Base-by-base conservation (phyloP, 768 basidiomycete genomes). In the Candolleomyces aberdarensis region DNA sequence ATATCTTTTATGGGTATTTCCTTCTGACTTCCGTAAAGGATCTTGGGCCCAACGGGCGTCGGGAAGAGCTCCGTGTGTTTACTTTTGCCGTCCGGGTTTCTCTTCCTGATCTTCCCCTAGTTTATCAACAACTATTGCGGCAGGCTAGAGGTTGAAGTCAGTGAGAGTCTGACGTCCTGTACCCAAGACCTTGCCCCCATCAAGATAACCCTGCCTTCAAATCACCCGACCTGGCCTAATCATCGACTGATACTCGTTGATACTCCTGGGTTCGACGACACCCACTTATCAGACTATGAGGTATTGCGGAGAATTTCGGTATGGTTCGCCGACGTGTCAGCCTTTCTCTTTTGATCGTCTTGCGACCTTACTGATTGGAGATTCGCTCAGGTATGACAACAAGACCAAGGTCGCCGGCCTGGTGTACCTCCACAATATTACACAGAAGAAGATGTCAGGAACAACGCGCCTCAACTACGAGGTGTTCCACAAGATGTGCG, bases 341-440 rank as follows among this genome's bases (percentile, higher is more conserved):
- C 32, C 10, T 17, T 6, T 31, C 17, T 9, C 20, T 48, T 39
- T 26, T 31, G 36, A 11, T 36, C 6, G 36, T 5, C 6, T 7
- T 36, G 11, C 36, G 1, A 36, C 36, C 36, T 36, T 36, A 11
- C 36, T 36, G 11, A 36, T 36, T 36, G 6, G 3, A 2, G 11
- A 11, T 36, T 6, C 36, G 6, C 6, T 36, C 36, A 52, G 50
- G 5, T 52, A 36, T n/a, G 31, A 52, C 15, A 32, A 52, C 2
- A 15, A 8, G 14, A 52, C 15, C 3, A 32, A 15, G 15, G 20
- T 52, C 31, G 26, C 14, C 32, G 80, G 79, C 3, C 70, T 81
- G 64, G 67, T 81, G 19, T 80, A 81, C 64, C 70, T 80, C 65
- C 79, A 80, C 62, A 72, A 76, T 29, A 80, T 80, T 63, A 66